Conservation (phyloP, 805 yeast genomes). For the Barnettozyma pratensis region DNA sequence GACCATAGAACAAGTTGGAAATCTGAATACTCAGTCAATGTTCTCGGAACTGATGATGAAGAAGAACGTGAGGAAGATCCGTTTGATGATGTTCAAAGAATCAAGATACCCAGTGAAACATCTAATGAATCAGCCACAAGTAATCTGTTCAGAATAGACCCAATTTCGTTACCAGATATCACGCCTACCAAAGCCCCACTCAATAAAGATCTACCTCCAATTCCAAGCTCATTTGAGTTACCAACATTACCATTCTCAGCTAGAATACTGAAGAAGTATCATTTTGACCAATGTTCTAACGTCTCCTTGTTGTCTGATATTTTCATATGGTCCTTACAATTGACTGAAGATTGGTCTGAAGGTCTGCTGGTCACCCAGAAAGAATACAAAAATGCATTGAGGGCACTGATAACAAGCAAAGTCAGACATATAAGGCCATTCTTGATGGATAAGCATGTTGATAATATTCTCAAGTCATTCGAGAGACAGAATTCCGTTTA, state of each 20-base stretch:
- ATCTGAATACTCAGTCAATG: constrained; percentile 21
- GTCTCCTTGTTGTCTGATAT: constrained; percentile 45
- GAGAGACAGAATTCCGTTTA: constrained; percentile 37
- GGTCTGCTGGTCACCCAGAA: constrained; percentile 42
- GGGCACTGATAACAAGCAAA: constrained; percentile 45
- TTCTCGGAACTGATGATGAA: constrained; percentile 10
- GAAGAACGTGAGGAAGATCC: constrained; percentile 1
- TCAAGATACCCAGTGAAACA: constrained; percentile 2
- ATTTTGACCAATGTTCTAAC: constrained; percentile 41
- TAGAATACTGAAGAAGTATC: constrained; percentile 40
- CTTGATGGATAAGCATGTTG: constrained; percentile 45
- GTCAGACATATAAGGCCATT: constrained; percentile 45
- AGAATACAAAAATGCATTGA: constrained; percentile 51
- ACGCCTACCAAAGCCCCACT: background rate
- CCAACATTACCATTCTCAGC: constrained; percentile 58
- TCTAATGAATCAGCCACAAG: constrained; percentile 4
- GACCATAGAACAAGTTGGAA: constrained; percentile 26
- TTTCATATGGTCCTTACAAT: constrained; percentile 48
- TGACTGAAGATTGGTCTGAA: constrained; percentile 48
- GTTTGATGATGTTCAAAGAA: background rate
- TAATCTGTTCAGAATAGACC: constrained; percentile 5
- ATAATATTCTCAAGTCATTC: constrained; percentile 40
- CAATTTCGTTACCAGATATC: constrained; percentile 11
- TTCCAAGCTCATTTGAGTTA: constrained; percentile 35
- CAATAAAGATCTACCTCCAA: constrained; percentile 32